These are phyloP conservation scores for Begonia fuchsioides DNA, from an alignment of 306 rosid species.

Conservation along the genomic window DNA sequence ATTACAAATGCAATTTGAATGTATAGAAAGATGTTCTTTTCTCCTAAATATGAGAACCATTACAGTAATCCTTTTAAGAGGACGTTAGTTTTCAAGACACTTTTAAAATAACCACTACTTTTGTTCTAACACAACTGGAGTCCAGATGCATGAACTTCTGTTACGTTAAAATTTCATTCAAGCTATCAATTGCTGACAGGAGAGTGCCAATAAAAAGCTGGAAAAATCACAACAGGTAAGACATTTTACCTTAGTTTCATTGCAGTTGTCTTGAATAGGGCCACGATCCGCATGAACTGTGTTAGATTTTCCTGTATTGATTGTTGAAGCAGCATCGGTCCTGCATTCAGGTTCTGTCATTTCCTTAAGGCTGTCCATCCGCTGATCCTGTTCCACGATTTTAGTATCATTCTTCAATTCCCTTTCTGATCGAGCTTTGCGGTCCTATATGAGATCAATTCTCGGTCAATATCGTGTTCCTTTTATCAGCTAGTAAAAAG, in stretches of 20 bases:
- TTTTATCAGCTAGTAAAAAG: not conserved
- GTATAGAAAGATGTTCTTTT: too few species aligned
- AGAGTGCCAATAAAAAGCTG: too few species aligned
- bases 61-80: too few species aligned
- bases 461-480: not conserved
- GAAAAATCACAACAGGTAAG: not conserved
- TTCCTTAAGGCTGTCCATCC: not conserved
- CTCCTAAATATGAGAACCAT: too few species aligned
- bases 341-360: constrained; percentile 21
- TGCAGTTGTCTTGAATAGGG: too few species aligned
- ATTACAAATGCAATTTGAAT: too few species aligned
- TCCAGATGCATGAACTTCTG: too few species aligned
- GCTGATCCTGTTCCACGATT: not conserved
- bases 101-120: too few species aligned
- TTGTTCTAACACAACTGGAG: too few species aligned
- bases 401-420: constrained; percentile 22
- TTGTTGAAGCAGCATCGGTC: constrained; percentile 16
- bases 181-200: too few species aligned
- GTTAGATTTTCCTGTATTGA: constrained; percentile 14
- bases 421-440: constrained; percentile 24
- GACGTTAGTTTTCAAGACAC: too few species aligned
- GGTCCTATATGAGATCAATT: constrained; percentile 37
- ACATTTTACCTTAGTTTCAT: constrained; percentile 27
- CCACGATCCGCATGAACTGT: constrained; percentile 12
- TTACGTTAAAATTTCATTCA: too few species aligned